phyloP scores from a whole-genome alignment of 2,329 filamentous ascomycete species.

The Aureobasidium sp. region DNA sequence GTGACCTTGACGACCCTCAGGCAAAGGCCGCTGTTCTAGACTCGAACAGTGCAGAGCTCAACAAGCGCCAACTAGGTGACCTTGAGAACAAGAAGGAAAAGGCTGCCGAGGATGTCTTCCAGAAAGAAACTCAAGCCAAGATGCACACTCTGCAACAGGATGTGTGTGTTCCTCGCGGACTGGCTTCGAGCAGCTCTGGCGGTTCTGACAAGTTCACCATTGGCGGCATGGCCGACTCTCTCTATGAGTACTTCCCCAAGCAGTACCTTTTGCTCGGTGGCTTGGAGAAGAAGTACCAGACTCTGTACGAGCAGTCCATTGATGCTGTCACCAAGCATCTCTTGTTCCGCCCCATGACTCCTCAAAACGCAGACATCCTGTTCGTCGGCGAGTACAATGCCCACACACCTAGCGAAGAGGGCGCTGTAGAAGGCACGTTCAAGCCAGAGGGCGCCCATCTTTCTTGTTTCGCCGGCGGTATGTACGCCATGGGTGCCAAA shows the following conservation, averaged over 20 bases:
- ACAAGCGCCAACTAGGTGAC: slow-evolving; percentile 12
- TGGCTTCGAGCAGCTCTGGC: slow-evolving; percentile 41
- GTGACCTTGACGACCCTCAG: slow-evolving; percentile 12
- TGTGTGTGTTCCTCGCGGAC: slow-evolving; percentile 52
- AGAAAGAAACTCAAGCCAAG: slow-evolving; percentile 8
- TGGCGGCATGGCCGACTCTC: slow-evolving; percentile 47
- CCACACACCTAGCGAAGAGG: not conserved
- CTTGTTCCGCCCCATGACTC: slow-evolving; percentile 68
- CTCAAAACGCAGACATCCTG: slow-evolving; percentile 59
- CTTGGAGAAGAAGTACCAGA: slow-evolving; percentile 59
- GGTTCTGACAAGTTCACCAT: slow-evolving; percentile 44
- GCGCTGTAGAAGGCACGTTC: slow-evolving; percentile 21
- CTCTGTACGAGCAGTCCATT: slow-evolving; percentile 60
- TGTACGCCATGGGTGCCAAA: slow-evolving; percentile 45
- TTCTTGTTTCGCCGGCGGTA: slow-evolving; percentile 46
- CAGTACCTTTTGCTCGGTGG: slow-evolving; percentile 71
- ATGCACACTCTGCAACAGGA: slow-evolving; percentile 12
- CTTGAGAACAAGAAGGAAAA: not conserved
- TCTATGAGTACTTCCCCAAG: slow-evolving; percentile 52
- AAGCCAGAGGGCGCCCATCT: slow-evolving; percentile 42
- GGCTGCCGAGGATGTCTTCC: not conserved
- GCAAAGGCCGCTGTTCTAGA: not conserved
- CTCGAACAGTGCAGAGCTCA: not conserved
- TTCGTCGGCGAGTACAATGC: slow-evolving; percentile 51
- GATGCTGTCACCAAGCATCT: slow-evolving; percentile 63